These are phyloP conservation scores for Russula ochroleuca DNA, from an alignment of 768 basidiomycete genomes.

Conservation along the genomic window DNA sequence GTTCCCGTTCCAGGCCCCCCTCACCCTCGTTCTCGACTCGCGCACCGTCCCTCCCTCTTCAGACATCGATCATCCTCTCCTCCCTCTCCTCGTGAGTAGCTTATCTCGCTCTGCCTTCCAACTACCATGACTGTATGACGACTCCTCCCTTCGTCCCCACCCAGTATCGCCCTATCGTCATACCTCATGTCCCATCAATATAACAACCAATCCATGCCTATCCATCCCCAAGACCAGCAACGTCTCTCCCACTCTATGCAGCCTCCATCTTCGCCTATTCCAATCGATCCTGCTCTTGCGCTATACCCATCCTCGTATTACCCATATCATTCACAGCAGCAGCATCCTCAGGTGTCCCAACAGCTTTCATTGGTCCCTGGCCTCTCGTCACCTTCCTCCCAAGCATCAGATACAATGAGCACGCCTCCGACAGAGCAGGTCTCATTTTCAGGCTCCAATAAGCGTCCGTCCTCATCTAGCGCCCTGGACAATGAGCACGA, in stretches of 20 bases:
- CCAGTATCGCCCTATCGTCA: constrained; percentile 34
- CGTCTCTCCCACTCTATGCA: constrained; percentile 42
- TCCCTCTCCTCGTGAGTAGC: not conserved
- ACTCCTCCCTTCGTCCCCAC: constrained; percentile 19
- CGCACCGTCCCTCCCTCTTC: no score
- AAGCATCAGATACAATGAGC: constrained; percentile 70
- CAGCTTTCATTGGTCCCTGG: constrained; percentile 50
- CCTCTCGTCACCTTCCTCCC: constrained; percentile 76
- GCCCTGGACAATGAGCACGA: constrained; percentile 48
- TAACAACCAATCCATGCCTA: constrained; percentile 37
- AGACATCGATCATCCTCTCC: not conserved
- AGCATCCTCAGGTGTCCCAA: constrained; percentile 47
- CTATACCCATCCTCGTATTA: constrained; percentile 60
- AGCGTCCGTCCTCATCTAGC: constrained; percentile 35
- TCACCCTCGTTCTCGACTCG: not conserved
- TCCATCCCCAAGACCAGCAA: constrained; percentile 39
- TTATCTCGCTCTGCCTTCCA: not conserved
- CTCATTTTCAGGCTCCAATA: constrained; percentile 40
- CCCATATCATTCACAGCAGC: constrained; percentile 43
- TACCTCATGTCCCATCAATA: constrained; percentile 33
- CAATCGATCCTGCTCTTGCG: constrained; percentile 71
- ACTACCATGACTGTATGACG: constrained; percentile 16
- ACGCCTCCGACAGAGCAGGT: constrained; percentile 66
- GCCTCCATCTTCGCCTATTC: constrained; percentile 55
- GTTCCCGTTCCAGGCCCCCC: not conserved